Conservation (phyloP, 768 basidiomycete genomes). For the Neoboletus brunneissimus region DNA sequence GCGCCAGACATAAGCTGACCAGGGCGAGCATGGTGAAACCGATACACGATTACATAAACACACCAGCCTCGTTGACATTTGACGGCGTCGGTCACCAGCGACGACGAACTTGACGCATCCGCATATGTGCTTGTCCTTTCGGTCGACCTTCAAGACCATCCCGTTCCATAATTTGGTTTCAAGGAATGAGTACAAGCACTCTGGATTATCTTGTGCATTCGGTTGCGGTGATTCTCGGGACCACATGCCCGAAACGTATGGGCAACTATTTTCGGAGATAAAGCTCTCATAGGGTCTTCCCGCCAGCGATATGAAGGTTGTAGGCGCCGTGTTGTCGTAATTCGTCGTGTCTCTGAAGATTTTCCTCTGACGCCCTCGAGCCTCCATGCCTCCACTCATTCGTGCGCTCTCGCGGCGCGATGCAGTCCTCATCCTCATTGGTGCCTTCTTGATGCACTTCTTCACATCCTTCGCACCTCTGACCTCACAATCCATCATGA, state of each 20-base stretch:
- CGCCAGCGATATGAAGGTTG: not conserved
- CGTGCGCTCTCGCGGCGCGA: constrained; percentile 52
- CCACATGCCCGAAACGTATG: not conserved
- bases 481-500: constrained; percentile 31
- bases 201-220: not conserved
- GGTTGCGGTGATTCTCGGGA: not conserved
- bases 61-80: not conserved
- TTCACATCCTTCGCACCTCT: constrained; percentile 41
- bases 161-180: not conserved
- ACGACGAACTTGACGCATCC: not conserved
- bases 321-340: not conserved
- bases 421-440: constrained; percentile 56
- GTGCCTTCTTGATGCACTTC: constrained; percentile 55
- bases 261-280: constrained; percentile 2
- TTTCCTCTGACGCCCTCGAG: not conserved
- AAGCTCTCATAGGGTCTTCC: not conserved
- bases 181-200: not conserved
- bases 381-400: constrained; percentile 36
- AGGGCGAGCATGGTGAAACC: constrained; percentile 11
- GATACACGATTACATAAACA: constrained; percentile 5
- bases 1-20: constrained; percentile 14
- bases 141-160: too few species aligned
- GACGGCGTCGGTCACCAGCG: too few species aligned
- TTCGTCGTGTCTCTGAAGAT: not conserved
- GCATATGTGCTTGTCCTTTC: not conserved